Base-by-base conservation (phyloP, 129 eudicot genomes). In the Helichrysum umbraculigerum region DNA sequence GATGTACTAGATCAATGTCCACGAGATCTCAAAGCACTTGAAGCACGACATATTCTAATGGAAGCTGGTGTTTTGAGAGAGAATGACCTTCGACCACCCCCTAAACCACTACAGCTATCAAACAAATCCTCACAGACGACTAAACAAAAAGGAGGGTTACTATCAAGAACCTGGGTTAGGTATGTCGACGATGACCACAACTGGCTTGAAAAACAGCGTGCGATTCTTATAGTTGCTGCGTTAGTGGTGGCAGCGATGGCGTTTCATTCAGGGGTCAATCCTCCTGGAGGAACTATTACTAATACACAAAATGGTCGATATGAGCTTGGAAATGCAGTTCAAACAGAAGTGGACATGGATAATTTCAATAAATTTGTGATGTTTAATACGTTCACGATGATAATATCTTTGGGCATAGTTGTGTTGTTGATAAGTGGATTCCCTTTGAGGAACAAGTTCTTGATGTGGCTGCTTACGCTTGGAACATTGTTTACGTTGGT, bases 131-230 rank as follows among this genome's bases (percentile, higher is more conserved):
- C 78, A 17, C 60, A 51, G 3, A 54, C 59, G 59, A 9, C 60
- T 22, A 72, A 20, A 67, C 41, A 15, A 21, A 80, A 67, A 9
- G 66, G 66, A 44, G 42, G 16, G 2, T 44, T 74, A 66, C 0
- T 66, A 66, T 80, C 75, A 11, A 57, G 83, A 68, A 30, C 68
- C 28, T 80, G 79, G 84, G 42, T 52, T 59, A 34, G 54, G 32
- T 68, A 66, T 37, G 28, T 42, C 52, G 74, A 80, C 7, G 28
- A 58, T 33, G 71, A 73, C 39, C 74, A 75, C 25, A 29, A 34
- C 7, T 80, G 84, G 84, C 58, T 80, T 14, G 84, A 74, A 68
- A 80, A 50, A 29, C 71, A 80, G 20, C 80, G 80, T 10, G 84
- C 80, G 34, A 68, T 74, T 68, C 66, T 80, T 22, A 22, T 80